Evolutionary conservation across 768 basidiomycete genomes (phyloP), one percentile per base, ranked within the genome.

Genomic region (Melanogaster broomeanus): DNA sequence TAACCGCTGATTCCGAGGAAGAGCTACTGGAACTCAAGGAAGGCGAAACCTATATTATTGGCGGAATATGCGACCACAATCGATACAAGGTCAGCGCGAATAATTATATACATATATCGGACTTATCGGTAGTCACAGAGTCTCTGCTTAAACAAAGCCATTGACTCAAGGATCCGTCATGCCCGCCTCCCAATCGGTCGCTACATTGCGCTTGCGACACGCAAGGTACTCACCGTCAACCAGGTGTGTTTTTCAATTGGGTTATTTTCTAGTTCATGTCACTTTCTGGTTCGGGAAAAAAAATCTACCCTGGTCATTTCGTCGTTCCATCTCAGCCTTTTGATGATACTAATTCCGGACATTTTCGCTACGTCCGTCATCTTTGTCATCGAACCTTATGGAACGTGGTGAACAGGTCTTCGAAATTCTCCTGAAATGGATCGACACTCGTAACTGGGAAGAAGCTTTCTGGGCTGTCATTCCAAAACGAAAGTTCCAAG

Each of bases 151-250:
- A 79, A 92, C 68, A 97, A 95, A 70, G 92, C 97, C 3, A 75
- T 80, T 34, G 74, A 74, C 44, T 81, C 88, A 33, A 81, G 81
- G 5, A 80, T 98, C 48, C 81, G 86, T 38, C 88, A 93, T 35
- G 97, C 94, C 4, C 86, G 90, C 44, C 81, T 99, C 48, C 97
- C 97, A 3, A 98, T 99, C 48, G 91, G 93, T n/a, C 87, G 85
- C 49, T 97, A 91, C 67, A 75, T 98, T 31, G 78, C 87, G 39
- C 75, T 99, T 51, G 80, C 87, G 28, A 94, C 95, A 10, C 85
- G 97, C 55, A 98, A 98, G 63, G 93, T 99, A 28, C 77, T 99
- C 56, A 99, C 97, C 1, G 94, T 99, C 48, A 98, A 99, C 69
- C 97, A 98, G 72, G 82, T 81, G 38, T 41, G 68, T 62, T 45